Conservation (phyloP, 192 early-diverging fungal genomes). For the Piromyces finnis region DNA sequence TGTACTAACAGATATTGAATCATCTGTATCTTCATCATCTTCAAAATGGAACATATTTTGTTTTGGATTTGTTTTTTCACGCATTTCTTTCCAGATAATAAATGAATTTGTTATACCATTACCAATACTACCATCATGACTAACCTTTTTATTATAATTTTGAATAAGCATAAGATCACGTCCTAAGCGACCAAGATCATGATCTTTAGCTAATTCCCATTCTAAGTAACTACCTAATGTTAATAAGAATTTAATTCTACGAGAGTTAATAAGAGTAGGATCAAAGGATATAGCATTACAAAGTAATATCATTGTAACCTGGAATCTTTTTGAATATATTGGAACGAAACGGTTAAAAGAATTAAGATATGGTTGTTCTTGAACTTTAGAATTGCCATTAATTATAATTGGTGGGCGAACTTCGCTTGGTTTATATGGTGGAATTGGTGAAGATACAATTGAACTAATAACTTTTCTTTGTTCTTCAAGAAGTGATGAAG, state of each 20-base stretch:
- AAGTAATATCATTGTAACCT: conserved; percentile 20
- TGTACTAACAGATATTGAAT: background rate
- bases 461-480: conserved; percentile 19
- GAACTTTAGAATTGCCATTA: conserved; percentile 2
- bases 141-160: background rate
- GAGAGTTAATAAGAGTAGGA: background rate
- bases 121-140: background rate
- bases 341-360: conserved; percentile 1
- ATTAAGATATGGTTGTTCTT: background rate
- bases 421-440: background rate
- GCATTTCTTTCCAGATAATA: background rate
- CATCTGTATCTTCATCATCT: background rate
- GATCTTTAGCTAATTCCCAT: background rate
- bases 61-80: background rate
- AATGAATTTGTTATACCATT: background rate
- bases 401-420: background rate
- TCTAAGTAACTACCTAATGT: background rate
- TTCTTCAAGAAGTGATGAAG: conserved; percentile 15
- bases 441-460: conserved; percentile 4
- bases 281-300: conserved; percentile 22
- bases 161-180: background rate
- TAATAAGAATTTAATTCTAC: background rate
- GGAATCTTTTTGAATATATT: conserved; percentile 17
- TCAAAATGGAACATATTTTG: background rate
- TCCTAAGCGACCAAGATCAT: background rate